These are phyloP conservation scores for Ligustrum vulgare DNA, from an alignment of 257 asterid species.

Conservation along the genomic window DNA sequence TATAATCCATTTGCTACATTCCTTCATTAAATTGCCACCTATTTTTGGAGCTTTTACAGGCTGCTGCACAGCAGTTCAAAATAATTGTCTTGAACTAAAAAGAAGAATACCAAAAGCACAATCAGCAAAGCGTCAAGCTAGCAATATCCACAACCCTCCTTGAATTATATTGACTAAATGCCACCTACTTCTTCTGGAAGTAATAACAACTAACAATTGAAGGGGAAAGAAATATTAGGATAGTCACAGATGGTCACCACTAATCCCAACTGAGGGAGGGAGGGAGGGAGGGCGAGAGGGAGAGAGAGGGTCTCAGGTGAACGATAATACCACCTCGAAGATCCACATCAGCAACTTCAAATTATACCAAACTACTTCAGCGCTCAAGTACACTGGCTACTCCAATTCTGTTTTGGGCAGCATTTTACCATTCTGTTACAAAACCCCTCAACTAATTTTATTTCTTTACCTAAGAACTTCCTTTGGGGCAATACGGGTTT, in stretches of 20 bases:
- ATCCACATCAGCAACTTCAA: conserved; percentile 42
- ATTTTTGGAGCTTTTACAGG: conserved; percentile 41
- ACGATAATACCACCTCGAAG: conserved; percentile 49
- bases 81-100: conserved; percentile 42
- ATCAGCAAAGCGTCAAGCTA: conserved; percentile 33
- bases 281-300: conserved; percentile 16
- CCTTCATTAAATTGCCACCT: conserved; percentile 41
- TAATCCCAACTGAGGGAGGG: conserved; percentile 29
- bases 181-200: conserved; percentile 37
- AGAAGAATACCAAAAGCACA: conserved; percentile 33
- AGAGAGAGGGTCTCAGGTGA: conserved; percentile 31
- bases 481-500: no score
- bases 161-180: conserved; percentile 30
- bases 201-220: conserved; percentile 32
- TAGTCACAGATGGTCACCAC: conserved; percentile 32
- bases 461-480: no score
- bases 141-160: conserved; percentile 30
- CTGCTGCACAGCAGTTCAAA: conserved; percentile 39
- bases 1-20: conserved; percentile 29
- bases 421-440: conserved; percentile 44
- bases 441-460: no score
- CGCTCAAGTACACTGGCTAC: conserved; percentile 30
- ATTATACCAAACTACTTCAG: conserved; percentile 29
- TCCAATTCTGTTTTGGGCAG: conserved; percentile 53
- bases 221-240: conserved; percentile 17